Conservation (phyloP, 371 early-diverging fungal species). For the Lichtheimia corymbifera region DNA sequence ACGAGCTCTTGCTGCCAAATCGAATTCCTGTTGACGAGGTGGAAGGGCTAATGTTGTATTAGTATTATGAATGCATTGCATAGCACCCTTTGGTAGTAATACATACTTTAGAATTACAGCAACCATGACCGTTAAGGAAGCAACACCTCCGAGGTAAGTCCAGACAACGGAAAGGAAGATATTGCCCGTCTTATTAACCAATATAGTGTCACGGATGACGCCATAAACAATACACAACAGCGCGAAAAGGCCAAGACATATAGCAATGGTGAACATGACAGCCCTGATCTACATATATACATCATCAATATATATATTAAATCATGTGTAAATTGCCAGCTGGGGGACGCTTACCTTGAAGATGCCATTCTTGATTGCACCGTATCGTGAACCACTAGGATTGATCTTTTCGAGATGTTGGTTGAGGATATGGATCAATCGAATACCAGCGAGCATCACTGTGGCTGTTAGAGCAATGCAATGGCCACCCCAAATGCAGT, state of each 20-base stretch:
- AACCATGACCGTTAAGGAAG: not conserved
- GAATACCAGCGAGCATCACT: constrained; percentile 23
- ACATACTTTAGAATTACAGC: not conserved
- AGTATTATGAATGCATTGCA: too few species aligned
- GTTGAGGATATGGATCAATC: constrained; percentile 23
- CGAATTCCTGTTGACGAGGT: too few species aligned
- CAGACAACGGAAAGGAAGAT: constrained; percentile 19
- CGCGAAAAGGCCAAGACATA: constrained; percentile 19
- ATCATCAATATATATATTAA: not conserved
- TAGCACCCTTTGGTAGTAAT: too few species aligned
- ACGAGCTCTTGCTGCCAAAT: too few species aligned
- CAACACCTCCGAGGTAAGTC: constrained; percentile 15
- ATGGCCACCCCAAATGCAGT: constrained; percentile 28
- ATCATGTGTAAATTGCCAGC: not conserved
- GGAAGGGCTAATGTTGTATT: too few species aligned
- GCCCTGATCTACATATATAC: constrained; percentile 15
- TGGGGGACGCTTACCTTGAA: constrained; percentile 19
- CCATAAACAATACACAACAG: constrained; percentile 17
- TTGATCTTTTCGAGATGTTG: constrained; percentile 21
- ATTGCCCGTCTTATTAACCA: constrained; percentile 17
- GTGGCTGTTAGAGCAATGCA: constrained; percentile 13
- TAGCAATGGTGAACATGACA: constrained; percentile 13
- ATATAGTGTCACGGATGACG: constrained; percentile 19
- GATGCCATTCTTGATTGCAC: constrained; percentile 24
- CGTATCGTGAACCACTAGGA: constrained; percentile 12